phyloP scores from a whole-genome alignment of 176 grass and related monocot genomes.

The bread wheat (Triticum aestivum) region DNA sequence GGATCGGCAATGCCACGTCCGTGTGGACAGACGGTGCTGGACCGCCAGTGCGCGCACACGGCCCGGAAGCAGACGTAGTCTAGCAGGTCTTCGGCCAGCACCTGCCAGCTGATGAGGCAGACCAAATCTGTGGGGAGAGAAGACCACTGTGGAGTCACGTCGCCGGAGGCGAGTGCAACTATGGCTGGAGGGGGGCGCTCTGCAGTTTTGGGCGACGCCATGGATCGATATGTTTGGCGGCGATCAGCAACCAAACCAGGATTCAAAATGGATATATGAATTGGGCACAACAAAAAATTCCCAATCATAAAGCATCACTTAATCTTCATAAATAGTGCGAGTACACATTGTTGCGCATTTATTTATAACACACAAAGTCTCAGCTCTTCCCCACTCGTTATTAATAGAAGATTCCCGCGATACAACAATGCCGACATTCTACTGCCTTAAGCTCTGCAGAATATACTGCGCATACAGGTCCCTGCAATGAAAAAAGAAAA shows the following conservation, averaged over 20 bases:
- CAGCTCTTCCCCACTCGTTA: neutral
- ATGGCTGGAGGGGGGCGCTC: no score
- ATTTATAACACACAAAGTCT: neutral
- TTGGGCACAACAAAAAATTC: no score
- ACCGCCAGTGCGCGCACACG: neutral
- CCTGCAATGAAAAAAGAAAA: constrained; percentile 16
- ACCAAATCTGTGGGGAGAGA: neutral
- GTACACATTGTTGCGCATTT: neutral
- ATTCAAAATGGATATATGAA: no score
- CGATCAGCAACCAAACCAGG: no score
- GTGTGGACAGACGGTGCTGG: neutral
- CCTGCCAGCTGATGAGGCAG: neutral
- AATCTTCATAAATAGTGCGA: neutral
- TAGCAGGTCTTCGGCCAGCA: neutral
- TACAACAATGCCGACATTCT: neutral
- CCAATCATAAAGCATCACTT: neutral
- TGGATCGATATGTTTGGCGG: no score
- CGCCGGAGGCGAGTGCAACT: no score
- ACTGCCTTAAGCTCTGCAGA: constrained; percentile 61
- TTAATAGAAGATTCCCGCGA: neutral
- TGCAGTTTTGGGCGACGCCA: no score
- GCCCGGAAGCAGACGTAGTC: neutral
- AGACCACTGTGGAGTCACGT: no score
- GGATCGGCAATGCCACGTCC: neutral
- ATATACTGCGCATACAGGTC: constrained; percentile 62